Base-by-base conservation (phyloP, 345 rosid genomes). In the Turritis glabra region DNA sequence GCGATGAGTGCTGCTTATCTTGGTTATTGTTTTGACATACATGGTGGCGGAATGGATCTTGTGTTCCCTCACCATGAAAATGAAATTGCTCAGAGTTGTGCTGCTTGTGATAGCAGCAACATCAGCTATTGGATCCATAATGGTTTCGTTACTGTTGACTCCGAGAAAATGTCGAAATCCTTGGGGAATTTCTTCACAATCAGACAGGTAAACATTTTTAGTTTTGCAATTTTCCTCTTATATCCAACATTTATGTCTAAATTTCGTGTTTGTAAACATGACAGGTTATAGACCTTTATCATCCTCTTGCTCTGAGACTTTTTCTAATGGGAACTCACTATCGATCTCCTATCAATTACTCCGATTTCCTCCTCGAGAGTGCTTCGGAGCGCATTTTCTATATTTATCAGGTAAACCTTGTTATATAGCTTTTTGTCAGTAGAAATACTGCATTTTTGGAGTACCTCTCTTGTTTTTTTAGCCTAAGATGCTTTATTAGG, bases 61-160 rank as follows among this genome's bases (percentile, higher is more conserved):
- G 90, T 91, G n/a, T 95, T 91, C 83, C 97, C 97, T 48, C 99
- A 95, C 84, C 99, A 95, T 55, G 99, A 95, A 82, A 95, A 95
- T 65, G 99, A 95, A 80, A 90, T 95, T 80, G 97, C 97, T 67
- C 97, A 95, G 83, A 95, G 99, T 61, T 95, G 97, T 78, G 96
- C 97, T 59, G 93, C 96, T 61, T 94, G 97, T 77, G 80, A 83
- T 63, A 78, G 76, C 63, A 91, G 99, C 62, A 79, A 85, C 69
- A 78, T 95, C 71, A 80, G 90, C 82, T 95, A 87, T 69, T 95
- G 97, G 99, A 58, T 95, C 32, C 99, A 95, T 79, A 95, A 95
- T 74, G 99, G 97, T 21, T 95, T 91, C 81, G 99, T 95, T 75
- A 91, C 90, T 53, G 73, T 95, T 79, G 97, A 91, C 77, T 91